Conservation (phyloP, 2,329 filamentous ascomycete species). For the Fusarium dlaminii region DNA sequence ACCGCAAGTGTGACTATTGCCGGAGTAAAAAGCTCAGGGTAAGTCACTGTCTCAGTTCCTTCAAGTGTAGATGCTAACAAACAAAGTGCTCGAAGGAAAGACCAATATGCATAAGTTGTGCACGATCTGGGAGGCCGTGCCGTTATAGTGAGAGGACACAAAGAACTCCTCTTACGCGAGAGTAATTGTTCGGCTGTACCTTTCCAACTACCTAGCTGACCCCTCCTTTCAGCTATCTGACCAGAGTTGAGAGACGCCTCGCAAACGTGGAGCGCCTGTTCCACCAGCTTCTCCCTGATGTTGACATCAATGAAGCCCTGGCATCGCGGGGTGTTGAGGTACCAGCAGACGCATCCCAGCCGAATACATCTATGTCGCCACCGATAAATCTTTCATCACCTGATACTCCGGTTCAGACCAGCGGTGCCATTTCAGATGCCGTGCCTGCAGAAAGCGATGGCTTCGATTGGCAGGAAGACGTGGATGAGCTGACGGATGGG, state of each 20-base stretch:
- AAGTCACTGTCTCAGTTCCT: too few species aligned
- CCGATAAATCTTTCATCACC: background rate
- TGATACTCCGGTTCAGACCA: background rate
- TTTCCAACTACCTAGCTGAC: accelerated
- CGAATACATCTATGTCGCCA: background rate
- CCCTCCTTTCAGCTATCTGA: background rate
- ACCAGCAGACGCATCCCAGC: background rate
- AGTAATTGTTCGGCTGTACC: accelerated
- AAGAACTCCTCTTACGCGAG: background rate
- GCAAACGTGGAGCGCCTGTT: background rate
- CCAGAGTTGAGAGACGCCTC: background rate
- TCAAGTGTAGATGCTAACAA: background rate
- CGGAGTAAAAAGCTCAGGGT: background rate
- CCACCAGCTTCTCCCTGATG: background rate
- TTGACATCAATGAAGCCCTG: background rate
- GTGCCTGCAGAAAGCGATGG: background rate
- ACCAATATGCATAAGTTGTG: background rate
- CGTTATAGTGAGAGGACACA: background rate
- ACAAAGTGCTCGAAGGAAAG: background rate
- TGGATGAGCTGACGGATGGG: background rate
- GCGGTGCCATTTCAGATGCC: background rate
- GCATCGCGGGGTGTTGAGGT: accelerated
- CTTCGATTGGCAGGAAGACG: background rate
- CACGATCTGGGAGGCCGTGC: background rate
- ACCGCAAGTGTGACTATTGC: background rate